phyloP scores from a whole-genome alignment of 352 stramenopile species.

The Phytophthora fragariae region DNA sequence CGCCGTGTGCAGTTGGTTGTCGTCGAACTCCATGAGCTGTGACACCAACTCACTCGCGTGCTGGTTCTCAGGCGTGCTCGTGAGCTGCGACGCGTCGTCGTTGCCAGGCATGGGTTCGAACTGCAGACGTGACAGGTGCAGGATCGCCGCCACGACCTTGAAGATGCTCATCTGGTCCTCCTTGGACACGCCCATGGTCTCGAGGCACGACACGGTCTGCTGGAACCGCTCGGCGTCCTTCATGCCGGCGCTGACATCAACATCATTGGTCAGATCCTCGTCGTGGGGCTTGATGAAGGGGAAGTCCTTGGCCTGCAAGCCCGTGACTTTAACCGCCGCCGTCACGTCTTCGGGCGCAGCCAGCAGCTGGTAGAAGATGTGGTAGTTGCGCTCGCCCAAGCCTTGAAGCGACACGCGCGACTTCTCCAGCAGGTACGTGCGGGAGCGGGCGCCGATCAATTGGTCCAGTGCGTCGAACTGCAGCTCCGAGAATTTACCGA shows the following conservation, averaged over 20 bases:
- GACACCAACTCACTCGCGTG: constrained; percentile 58
- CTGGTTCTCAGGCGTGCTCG: constrained; percentile 58
- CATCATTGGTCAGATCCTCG: constrained; percentile 34
- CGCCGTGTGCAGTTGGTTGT: constrained; percentile 70
- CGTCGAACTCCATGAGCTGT: constrained; percentile 72
- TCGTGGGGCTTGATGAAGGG: constrained; percentile 71
- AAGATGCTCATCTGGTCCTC: constrained; percentile 82
- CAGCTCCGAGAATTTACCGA: constrained; percentile 97
- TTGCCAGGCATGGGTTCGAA: constrained; percentile 66
- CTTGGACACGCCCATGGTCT: constrained; percentile 76
- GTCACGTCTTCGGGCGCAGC: constrained; percentile 61
- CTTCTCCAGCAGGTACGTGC: constrained; percentile 91
- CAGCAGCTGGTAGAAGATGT: constrained; percentile 98
- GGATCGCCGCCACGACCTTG: constrained; percentile 80
- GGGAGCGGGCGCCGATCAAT: constrained; percentile 81
- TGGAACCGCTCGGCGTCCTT: constrained; percentile 79
- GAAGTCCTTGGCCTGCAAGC: constrained; percentile 84
- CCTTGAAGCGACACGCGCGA: constrained; percentile 91
- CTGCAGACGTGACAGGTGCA: constrained; percentile 83
- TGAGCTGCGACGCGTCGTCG: constrained; percentile 74
- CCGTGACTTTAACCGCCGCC: constrained; percentile 70
- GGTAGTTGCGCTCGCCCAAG: constrained; percentile 97
- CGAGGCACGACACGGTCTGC: constrained; percentile 77
- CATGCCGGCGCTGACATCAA: constrained; percentile 64
- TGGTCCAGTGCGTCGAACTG: constrained; percentile 92